Percentiles rank a stretch among this genome's conserved stretches.
Evolutionary conservation across 1,284 basidiomycete genomes (phyloP).

Genomic region (Cronartium ribicola): DNA sequence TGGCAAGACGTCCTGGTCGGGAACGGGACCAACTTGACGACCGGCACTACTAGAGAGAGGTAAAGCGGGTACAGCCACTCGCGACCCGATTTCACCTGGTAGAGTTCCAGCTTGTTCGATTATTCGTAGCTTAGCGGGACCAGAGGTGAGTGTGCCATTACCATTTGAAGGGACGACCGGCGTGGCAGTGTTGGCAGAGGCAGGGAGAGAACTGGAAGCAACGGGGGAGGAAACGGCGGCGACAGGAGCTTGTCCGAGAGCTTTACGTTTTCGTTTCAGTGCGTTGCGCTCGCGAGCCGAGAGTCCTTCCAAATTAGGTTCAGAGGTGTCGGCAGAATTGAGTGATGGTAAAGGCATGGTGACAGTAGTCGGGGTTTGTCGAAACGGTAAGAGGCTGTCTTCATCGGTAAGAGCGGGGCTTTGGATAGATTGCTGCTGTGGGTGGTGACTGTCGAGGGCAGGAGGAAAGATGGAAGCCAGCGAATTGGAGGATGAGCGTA

Average conservation of each 20-base stretch:
- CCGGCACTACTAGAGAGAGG: conserved; percentile 43
- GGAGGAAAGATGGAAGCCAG: background rate
- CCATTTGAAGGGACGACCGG: conserved; percentile 45
- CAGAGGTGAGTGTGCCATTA: conserved; percentile 1
- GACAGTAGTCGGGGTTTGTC: conserved; percentile 30
- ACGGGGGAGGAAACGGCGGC: conserved; percentile 57
- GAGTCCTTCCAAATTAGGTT: conserved; percentile 53
- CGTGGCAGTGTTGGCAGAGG: conserved; percentile 47
- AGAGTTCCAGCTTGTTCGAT: conserved; percentile 42
- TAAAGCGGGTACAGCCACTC: conserved; percentile 44
- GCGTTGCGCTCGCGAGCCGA: conserved; percentile 84
- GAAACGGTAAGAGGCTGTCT: conserved; percentile 19
- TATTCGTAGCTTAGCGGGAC: conserved; percentile 27
- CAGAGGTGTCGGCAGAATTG: conserved; percentile 22
- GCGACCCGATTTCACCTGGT: conserved; percentile 36
- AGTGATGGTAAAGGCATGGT: conserved; percentile 14
- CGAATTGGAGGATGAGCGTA: conserved; percentile 2
- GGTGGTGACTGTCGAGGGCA: background rate
- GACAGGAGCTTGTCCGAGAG: conserved; percentile 60
- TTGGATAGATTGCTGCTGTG: background rate
- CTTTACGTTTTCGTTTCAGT: conserved; percentile 82
- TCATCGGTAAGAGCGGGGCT: conserved; percentile 30
- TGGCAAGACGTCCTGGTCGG: background rate
- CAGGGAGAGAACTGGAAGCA: conserved; percentile 57
- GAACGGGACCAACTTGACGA: background rate